Conservation (phyloP, 108 stramenopile genomes). For the Skeletonema grethae region DNA sequence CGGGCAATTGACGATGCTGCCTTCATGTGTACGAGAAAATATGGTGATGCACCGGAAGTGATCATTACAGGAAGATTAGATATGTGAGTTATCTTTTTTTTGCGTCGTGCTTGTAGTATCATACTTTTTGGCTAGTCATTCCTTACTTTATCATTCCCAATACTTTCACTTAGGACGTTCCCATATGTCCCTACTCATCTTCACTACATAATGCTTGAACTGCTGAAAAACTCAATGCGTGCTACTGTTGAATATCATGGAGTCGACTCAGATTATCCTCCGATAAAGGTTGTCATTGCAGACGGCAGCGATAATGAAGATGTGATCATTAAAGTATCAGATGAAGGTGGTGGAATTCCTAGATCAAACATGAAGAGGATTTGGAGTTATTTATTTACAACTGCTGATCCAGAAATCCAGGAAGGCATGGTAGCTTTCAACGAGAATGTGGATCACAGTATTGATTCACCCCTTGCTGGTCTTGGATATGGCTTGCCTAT, state of each 20-base stretch:
- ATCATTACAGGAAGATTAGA: conserved; percentile 93
- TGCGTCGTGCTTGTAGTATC: background rate
- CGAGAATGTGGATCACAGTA: conserved; percentile 83
- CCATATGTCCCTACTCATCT: conserved; percentile 91
- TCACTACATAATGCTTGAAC: conserved; percentile 96
- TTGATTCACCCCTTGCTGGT: conserved; percentile 96
- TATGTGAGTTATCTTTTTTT: conserved; percentile 46
- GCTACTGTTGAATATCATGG: conserved; percentile 98
- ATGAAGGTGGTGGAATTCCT: conserved; percentile 99
- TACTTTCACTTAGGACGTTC: conserved; percentile 64
- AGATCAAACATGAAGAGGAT: conserved; percentile 92
- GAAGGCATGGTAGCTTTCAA: conserved; percentile 73
- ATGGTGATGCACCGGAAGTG: conserved; percentile 99
- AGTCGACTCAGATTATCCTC: conserved; percentile 88
- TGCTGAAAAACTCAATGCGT: conserved; percentile 98
- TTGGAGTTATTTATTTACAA: conserved; percentile 95
- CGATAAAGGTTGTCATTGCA: conserved; percentile 96
- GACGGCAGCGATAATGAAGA: conserved; percentile 98
- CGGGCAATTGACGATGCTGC: conserved; percentile 96
- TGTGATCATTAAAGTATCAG: conserved; percentile 97
- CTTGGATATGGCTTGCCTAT: conserved; percentile 99
- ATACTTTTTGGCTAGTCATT: background rate
- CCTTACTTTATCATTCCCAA: background rate
- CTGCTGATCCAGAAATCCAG: conserved; percentile 87
- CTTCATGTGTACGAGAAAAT: conserved; percentile 96